Percentiles rank a stretch among this genome's conserved stretches.
These are phyloP conservation scores for Schwanniomyces polymorphus DNA, from an alignment of 805 yeast species.

Conservation along the genomic window DNA sequence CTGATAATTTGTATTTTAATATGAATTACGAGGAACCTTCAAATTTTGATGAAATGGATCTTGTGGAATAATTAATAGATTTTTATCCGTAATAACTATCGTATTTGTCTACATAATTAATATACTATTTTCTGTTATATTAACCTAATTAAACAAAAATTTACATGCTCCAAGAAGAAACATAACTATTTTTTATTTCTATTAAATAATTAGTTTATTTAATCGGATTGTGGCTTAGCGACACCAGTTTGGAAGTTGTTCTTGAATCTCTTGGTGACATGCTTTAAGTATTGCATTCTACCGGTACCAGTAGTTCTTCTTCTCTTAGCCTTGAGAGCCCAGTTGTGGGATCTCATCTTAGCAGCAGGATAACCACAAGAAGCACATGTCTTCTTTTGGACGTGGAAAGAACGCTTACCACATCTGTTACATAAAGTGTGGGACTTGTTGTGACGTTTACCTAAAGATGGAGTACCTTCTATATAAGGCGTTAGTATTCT, in stretches of 20 bases:
- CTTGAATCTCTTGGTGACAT: conserved; percentile 97
- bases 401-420: conserved; percentile 98
- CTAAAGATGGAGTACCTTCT: conserved; percentile 99
- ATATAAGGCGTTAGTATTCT: conserved; percentile 17
- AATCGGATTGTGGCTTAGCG: conserved; percentile 66
- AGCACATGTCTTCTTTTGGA: conserved; percentile 98
- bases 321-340: conserved; percentile 99
- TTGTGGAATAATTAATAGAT: conserved; percentile 8
- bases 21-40: conserved; percentile 47
- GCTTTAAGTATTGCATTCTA: conserved; percentile 97
- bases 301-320: conserved; percentile 99
- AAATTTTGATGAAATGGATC: conserved; percentile 24
- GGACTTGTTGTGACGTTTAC: conserved; percentile 99
- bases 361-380: conserved; percentile 99
- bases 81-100: neutral
- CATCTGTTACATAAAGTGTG: conserved; percentile 99
- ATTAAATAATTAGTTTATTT: conserved; percentile 25
- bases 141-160: conserved; percentile 2
- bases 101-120: neutral
- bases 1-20: conserved; percentile 68
- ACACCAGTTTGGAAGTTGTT: conserved; percentile 96
- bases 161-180: conserved; percentile 2
- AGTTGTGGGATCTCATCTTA: conserved; percentile 97
- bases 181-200: conserved; percentile 5
- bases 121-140: neutral